Conservation (phyloP, 768 basidiomycete genomes). For the Udeniomyces megalosporus region DNA sequence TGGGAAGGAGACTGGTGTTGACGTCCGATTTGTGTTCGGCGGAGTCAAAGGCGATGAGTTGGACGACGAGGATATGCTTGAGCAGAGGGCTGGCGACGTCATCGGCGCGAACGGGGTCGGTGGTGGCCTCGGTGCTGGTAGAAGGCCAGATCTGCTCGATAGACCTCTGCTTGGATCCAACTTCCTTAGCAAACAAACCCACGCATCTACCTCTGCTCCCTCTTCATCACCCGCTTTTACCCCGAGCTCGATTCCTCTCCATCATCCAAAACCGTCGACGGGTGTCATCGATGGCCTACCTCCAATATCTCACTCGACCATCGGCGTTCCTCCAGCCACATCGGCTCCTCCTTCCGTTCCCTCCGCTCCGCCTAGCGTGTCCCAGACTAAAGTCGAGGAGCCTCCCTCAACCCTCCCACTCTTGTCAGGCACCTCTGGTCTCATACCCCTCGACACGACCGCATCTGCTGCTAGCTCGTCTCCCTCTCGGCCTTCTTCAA, state of each 20-base stretch:
- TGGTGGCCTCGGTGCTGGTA: neutral
- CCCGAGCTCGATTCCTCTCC: neutral
- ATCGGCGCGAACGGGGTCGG: neutral
- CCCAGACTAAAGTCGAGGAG: neutral
- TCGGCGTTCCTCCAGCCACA: neutral
- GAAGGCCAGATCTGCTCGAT: neutral
- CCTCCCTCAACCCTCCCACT: neutral
- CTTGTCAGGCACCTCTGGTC: no score
- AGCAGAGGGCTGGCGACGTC: conserved; percentile 16
- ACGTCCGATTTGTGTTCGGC: conserved; percentile 26
- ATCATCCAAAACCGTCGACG: neutral
- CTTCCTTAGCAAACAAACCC: neutral
- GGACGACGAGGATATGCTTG: conserved; percentile 24
- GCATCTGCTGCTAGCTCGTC: neutral
- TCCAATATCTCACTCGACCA: neutral
- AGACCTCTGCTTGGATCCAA: neutral
- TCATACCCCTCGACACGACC: no score
- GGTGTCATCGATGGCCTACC: neutral
- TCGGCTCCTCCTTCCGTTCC: neutral
- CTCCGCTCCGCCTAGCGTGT: neutral
- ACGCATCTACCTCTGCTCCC: no score
- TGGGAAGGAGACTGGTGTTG: conserved; percentile 20
- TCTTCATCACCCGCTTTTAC: no score
- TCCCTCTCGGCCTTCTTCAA: neutral
- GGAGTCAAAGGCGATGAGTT: conserved; percentile 19